phyloP scores from a whole-genome alignment of 2,329 filamentous ascomycete genomes.

The Myrmaecium sp. region DNA sequence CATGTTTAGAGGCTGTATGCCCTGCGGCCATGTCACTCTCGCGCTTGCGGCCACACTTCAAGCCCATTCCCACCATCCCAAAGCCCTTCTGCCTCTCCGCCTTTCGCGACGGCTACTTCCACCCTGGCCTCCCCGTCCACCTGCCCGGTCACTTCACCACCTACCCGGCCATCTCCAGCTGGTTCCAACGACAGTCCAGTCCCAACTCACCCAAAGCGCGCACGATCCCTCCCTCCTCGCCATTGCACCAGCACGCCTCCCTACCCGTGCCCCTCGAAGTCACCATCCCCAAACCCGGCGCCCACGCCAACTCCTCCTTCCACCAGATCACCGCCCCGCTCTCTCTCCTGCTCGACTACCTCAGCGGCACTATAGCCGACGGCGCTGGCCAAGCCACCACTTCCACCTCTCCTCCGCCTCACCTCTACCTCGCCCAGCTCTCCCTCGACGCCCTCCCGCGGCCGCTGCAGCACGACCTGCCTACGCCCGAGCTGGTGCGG shows the following conservation, averaged over 20 bases:
- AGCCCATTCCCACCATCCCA: no score
- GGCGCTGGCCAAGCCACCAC: slow-evolving; percentile 9
- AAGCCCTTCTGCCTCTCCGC: slow-evolving; percentile 1
- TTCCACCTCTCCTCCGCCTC: slow-evolving; percentile 11
- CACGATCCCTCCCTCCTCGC: no score
- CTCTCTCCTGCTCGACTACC: slow-evolving; percentile 44
- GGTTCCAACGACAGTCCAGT: slow-evolving; percentile 9
- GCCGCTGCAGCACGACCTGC: slow-evolving; percentile 46
- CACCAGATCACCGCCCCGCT: slow-evolving; percentile 45
- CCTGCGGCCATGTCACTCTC: no score
- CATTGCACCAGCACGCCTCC: slow-evolving; percentile 26
- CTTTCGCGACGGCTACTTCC: slow-evolving; percentile 7
- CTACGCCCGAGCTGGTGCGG: slow-evolving; percentile 46
- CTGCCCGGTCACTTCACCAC: slow-evolving; percentile 10
- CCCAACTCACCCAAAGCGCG: not conserved
- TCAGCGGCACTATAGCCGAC: slow-evolving; percentile 15
- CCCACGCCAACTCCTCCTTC: slow-evolving; percentile 27
- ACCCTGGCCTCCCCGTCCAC: slow-evolving; percentile 9
- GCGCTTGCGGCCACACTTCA: no score
- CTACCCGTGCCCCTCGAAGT: slow-evolving; percentile 43
- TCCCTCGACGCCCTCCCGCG: slow-evolving; percentile 51
- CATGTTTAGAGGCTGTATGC: no score
- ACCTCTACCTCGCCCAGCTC: slow-evolving; percentile 78
- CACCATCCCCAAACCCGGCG: slow-evolving; percentile 16
- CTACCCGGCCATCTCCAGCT: slow-evolving; percentile 15